Evolutionary conservation across 352 stramenopile genomes (phyloP), one percentile per base, ranked within the genome.

Genomic region (Thalassiosira hispida): DNA sequence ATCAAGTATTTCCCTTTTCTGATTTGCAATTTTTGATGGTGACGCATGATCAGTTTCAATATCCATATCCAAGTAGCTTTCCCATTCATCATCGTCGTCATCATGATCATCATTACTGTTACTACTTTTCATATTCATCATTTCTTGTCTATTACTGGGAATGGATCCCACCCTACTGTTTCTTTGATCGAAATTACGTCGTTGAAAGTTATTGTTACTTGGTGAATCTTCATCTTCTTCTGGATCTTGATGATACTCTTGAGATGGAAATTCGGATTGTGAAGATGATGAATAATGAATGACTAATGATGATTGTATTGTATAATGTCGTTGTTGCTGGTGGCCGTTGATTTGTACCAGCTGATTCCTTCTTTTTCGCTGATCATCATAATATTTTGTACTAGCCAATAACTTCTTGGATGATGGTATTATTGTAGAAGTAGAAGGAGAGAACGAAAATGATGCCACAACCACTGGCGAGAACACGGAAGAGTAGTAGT

Each of bases 71-170:
- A 65, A 60, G 38, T 73, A 79, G n/a, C 44, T 46, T 9, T 69
- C 62, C 61, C 71, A 79, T 52, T 79, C 71, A 64, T 79, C 61
- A 40, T 68, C 62, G 2, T 38, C 46, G 11, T 60, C 14, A 51
- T 29, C 35, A 47, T 38, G 23, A 38, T 59, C 51, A 9, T 52
- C 40, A 25, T 46, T 29, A 63, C 9, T 38, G 35, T 18, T 9
- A 29, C 25, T 49, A 0, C 51, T 27, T n/a, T 18, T 14, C 33
- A 53, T n/a, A n/a, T n/a, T 25, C n/a, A 44, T 47, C 27, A n/a
- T 63, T n/a, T 27, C 57, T 27, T 35, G 57, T 66, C 57, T 38
- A 33, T 46, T 20, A 35, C 52, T 35, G 16, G 57, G 35, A 40
- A 53, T 22, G 22, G 47, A 5, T 42, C 33, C 33, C 57, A 29